A percentile compares a stretch with the other conserved stretches of the same genome.
Conservation (phyloP, 768 basidiomycete genomes). For the Rickenella mellea region DNA sequence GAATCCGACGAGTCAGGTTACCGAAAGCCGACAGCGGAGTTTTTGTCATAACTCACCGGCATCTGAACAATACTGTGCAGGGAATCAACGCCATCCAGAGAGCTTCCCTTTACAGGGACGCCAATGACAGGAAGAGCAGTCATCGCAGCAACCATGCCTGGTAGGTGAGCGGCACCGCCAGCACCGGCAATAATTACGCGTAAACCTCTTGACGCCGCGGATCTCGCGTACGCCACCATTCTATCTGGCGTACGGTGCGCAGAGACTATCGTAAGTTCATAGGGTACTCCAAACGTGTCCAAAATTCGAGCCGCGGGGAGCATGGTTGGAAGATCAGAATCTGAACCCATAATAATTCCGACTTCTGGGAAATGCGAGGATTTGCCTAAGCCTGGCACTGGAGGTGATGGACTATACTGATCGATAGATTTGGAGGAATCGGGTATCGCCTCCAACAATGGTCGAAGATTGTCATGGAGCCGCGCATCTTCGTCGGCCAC, state of each 20-base stretch:
- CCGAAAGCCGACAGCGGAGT: neutral
- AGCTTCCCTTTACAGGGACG: slow-evolving; percentile 92
- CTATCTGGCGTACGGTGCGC: slow-evolving; percentile 92
- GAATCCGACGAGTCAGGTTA: neutral
- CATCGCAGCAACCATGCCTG: slow-evolving; percentile 97
- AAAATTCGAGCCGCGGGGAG: slow-evolving; percentile 80
- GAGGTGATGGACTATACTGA: slow-evolving; percentile 46
- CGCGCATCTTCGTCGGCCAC: slow-evolving; percentile 76
- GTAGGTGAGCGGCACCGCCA: slow-evolving; percentile 96
- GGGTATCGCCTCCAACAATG: slow-evolving; percentile 62
- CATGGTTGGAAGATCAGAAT: slow-evolving; percentile 95
- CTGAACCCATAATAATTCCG: slow-evolving; percentile 96
- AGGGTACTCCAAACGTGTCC: slow-evolving; percentile 74
- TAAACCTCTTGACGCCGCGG: slow-evolving; percentile 58
- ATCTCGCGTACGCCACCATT: slow-evolving; percentile 71
- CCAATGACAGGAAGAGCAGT: slow-evolving; percentile 89
- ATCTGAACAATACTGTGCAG: slow-evolving; percentile 97
- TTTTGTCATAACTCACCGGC: slow-evolving; percentile 59
- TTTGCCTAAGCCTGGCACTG: slow-evolving; percentile 36
- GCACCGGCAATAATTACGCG: slow-evolving; percentile 87
- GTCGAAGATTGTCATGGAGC: slow-evolving; percentile 56
- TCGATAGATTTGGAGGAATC: slow-evolving; percentile 23
- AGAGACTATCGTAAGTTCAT: slow-evolving; percentile 92
- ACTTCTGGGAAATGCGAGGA: slow-evolving; percentile 71
- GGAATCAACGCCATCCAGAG: slow-evolving; percentile 93